Evolutionary conservation across 805 yeast genomes (phyloP), one percentile per base, ranked within the genome.

Genomic region (Candida endomychidarum): DNA sequence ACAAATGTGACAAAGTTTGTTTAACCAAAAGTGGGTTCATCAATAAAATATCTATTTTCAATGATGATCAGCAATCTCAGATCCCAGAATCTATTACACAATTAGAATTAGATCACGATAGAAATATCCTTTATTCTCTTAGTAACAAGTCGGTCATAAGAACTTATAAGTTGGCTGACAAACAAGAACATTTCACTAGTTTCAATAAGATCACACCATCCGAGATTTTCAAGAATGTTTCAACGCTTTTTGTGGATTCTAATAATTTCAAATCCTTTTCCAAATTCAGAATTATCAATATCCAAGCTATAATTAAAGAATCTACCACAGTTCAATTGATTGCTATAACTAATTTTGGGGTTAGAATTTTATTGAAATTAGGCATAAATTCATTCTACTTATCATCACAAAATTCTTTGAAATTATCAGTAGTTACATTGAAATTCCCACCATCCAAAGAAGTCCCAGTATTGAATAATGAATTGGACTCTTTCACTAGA

Each of bases 281-380:
- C 52, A 64, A 63, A 43, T 68, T 83, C 53, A 75, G 76, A 44
- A 74, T 89, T 30, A 78, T 83, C 17, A 79, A 76, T 49, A 74
- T 85, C 38, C 77, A 76, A 45, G 72, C 77, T n/a, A 77, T 86
- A 8, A 78, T 71, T 35, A 57, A 61, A 15, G 96, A 88, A 58
- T 83, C 88, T 30, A 66, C 75, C 21, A 81, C 81, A 38, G 66
- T 87, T 17, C 87, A 79, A 54, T 63, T 89, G 39, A 80, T 89
- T 36, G 95, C 95, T 0, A 72, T 86, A 11, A 86, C 96, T 0
- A 71, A 79, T 34, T 83, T 81, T 46, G 96, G 97, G n/a, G 85
- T 86, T 50, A 76, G 97, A 49, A 67, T 89, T 18, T 81, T 78
- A 45, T 59, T 82, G 37, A 76, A 80, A 47, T 49, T 69, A 21